Conservation (phyloP, 495 filamentous ascomycete species). For the Penicillium turbatum region DNA sequence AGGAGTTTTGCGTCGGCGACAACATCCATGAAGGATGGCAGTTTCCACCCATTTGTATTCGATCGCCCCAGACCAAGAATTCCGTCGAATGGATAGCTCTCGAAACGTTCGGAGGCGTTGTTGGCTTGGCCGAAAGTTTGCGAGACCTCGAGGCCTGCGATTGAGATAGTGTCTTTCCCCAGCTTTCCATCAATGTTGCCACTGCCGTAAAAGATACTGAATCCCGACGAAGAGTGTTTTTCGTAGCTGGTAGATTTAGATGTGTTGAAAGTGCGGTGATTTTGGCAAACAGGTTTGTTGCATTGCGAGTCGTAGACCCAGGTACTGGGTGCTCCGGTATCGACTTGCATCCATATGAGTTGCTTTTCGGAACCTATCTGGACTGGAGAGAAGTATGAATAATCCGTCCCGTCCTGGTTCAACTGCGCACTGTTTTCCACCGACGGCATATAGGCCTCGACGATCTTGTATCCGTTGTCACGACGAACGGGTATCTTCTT, state of each 20-base stretch:
- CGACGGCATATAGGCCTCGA: slow-evolving; percentile 50
- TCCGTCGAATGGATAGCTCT: slow-evolving; percentile 77
- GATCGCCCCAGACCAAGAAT: slow-evolving; percentile 70
- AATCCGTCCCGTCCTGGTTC: slow-evolving; percentile 72
- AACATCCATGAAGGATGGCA: slow-evolving; percentile 59
- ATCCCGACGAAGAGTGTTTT: slow-evolving; percentile 37
- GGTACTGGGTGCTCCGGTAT: slow-evolving; percentile 71
- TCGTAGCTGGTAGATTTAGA: slow-evolving; percentile 53
- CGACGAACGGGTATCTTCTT: slow-evolving; percentile 34
- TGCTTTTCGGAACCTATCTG: slow-evolving; percentile 60
- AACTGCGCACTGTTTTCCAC: slow-evolving; percentile 57
- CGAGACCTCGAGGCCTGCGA: slow-evolving; percentile 58
- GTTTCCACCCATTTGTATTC: slow-evolving; percentile 36
- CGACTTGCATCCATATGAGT: slow-evolving; percentile 67
- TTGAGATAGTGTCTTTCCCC: slow-evolving; percentile 56
- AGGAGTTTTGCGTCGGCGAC: slow-evolving; percentile 56
- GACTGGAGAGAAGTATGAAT: slow-evolving; percentile 70
- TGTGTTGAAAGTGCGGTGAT: slow-evolving; percentile 63
- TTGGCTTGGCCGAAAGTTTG: slow-evolving; percentile 67
- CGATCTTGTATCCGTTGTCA: slow-evolving; percentile 53
- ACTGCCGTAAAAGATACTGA: slow-evolving; percentile 62
- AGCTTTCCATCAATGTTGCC: slow-evolving; percentile 61
- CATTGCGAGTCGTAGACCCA: slow-evolving; percentile 75
- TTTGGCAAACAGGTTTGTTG: slow-evolving; percentile 52
- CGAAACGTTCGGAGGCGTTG: slow-evolving; percentile 63